These are phyloP conservation scores for Leccinum holopus DNA, from an alignment of 1,284 basidiomycete genomes.

Conservation along the genomic window DNA sequence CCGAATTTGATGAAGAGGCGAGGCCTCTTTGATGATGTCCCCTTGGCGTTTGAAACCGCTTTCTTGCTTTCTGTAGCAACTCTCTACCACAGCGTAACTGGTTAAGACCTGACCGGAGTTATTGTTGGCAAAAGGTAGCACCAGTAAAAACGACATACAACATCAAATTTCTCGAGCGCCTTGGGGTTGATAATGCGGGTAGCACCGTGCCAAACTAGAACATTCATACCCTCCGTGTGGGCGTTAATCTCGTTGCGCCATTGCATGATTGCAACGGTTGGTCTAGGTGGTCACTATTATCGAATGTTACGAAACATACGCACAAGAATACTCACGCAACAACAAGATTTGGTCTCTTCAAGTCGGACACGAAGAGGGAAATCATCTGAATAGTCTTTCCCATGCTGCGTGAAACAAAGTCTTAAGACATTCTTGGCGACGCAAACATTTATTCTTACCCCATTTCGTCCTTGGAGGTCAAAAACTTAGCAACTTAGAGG, in stretches of 20 bases:
- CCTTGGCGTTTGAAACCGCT: slow-evolving; percentile 89
- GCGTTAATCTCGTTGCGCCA: slow-evolving; percentile 94
- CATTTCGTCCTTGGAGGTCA: slow-evolving; percentile 75
- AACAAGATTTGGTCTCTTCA: slow-evolving; percentile 82
- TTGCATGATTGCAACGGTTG: slow-evolving; percentile 97
- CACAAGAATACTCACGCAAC: slow-evolving; percentile 64
- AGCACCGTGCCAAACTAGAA: slow-evolving; percentile 91
- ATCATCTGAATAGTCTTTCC: slow-evolving; percentile 99
- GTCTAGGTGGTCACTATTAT: slow-evolving; percentile 43
- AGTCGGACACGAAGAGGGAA: slow-evolving; percentile 80
- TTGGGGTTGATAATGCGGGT: slow-evolving; percentile 61
- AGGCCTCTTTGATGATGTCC: slow-evolving; percentile 85
- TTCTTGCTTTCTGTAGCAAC: slow-evolving; percentile 91
- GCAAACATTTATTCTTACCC: slow-evolving; percentile 50
- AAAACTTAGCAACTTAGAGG: slow-evolving; percentile 4
- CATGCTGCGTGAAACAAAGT: slow-evolving; percentile 60
- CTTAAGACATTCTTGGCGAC: slow-evolving; percentile 7
- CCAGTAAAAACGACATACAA: slow-evolving; percentile 52
- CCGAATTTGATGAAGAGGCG: slow-evolving; percentile 79
- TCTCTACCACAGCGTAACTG: slow-evolving; percentile 87
- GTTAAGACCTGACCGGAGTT: slow-evolving; percentile 52
- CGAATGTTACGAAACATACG: neutral
- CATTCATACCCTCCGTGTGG: slow-evolving; percentile 77
- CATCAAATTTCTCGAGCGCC: slow-evolving; percentile 83
- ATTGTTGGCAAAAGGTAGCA: slow-evolving; percentile 1